Evolutionary conservation across 306 rosid genomes (phyloP).

Genomic region (Vicia villosa): DNA sequence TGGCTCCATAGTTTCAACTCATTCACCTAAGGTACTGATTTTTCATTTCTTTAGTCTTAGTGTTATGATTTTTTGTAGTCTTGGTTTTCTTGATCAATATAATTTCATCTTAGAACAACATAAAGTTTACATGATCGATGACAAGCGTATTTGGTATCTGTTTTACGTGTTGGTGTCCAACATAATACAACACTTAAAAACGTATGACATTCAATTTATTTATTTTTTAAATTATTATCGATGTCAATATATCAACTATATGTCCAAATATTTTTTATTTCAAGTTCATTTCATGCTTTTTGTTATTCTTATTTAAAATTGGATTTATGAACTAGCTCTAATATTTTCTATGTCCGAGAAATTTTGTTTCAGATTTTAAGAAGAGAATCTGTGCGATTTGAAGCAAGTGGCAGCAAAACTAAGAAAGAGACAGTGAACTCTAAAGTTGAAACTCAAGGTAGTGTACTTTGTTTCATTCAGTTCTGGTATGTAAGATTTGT

Average conservation of each 20-base stretch:
- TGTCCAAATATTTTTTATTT: too few relatives aligned
- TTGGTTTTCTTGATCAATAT: too few relatives aligned
- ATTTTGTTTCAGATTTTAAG: not conserved
- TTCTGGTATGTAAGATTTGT: not conserved
- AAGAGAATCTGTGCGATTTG: not conserved
- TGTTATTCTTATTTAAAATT: not conserved
- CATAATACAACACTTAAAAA: too few relatives aligned
- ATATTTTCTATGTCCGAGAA: not conserved
- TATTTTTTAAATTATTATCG: not conserved
- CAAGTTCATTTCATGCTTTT: too few relatives aligned
- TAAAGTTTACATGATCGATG: too few relatives aligned
- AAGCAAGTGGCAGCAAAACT: not conserved
- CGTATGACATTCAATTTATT: not conserved
- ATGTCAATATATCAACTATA: too few relatives aligned
- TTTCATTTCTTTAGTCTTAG: not conserved
- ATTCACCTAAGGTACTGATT: not conserved
- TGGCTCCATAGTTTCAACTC: not conserved
- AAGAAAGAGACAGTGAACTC: not conserved
- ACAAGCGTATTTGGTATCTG: too few relatives aligned
- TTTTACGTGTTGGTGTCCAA: too few relatives aligned
- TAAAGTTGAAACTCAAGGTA: not conserved
- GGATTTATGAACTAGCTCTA: not conserved
- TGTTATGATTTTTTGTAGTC: too few relatives aligned
- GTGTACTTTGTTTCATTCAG: not conserved
- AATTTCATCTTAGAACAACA: too few relatives aligned